Evolutionary conservation across 345 rosid genomes (phyloP), one percentile per base, ranked within the genome.

Genomic region (Eucalyptus pumila): DNA sequence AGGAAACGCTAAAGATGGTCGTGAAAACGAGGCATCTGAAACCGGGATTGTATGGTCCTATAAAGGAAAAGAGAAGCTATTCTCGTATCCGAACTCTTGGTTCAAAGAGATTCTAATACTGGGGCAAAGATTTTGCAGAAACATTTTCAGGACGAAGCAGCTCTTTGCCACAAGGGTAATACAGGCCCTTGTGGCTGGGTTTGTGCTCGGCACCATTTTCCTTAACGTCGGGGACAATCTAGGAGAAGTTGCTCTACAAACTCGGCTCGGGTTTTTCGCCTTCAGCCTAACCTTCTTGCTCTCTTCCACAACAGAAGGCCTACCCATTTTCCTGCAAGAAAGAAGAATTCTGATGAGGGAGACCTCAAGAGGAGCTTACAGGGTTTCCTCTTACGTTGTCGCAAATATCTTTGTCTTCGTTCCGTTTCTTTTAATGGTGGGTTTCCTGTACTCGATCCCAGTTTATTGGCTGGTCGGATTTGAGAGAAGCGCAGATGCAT

Each of bases 391-490:
- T 23, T 97, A 97, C 80, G 97, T 96, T 44, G 85, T 95, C 34
- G 93, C 98, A 62, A 97, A 94, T 91, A 93, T 97, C 6, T 86
- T 96, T 58, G 89, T 96, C 56, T 97, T 97, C 91, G 87, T 97
- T 40, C 98, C 97, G 0, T 97, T 97, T 88, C 93, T 97, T 52
- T 65, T 96, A 90, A 92, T 96, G 93, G 93, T 95, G 67, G 92
- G 93, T 14, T 90, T 95, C 90, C 96, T 97, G 87, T 97, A 94
- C 91, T 88, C 96, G 44, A 92, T 94, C 44, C 96, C 99, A 21
- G 99, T 97, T 52, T 96, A 97, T 85, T 97, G 99, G 98, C 93
- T 97, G 15, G 96, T 97, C 32, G 97, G 99, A 21, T 92, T 97
- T 85, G 93, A 97, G 91, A 90, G 91, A 27, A 93, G 90, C 14